Conservation (phyloP, 768 basidiomycete genomes). For the Kwoniella europaea region DNA sequence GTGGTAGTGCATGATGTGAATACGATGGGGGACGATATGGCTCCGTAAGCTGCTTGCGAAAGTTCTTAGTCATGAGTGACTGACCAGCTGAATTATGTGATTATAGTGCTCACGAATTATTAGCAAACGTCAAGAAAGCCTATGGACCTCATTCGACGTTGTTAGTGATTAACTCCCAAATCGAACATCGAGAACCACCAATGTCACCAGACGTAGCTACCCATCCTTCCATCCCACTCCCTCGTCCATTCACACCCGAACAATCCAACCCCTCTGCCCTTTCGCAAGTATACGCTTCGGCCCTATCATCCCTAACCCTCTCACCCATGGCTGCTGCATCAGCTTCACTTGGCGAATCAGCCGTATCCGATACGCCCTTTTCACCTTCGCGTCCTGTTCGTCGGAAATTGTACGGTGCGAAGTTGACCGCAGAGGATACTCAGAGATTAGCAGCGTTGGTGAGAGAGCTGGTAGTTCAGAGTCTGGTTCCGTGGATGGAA, state of each 20-base stretch:
- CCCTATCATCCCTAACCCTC: constrained; percentile 46
- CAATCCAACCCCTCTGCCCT: constrained; percentile 37
- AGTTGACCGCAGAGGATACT: constrained; percentile 45
- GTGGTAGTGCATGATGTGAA: constrained; percentile 57
- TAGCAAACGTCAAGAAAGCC: constrained; percentile 53
- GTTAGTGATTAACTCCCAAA: constrained; percentile 54
- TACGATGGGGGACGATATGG: constrained; percentile 40
- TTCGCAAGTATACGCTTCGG: constrained; percentile 52
- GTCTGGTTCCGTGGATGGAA: constrained; percentile 95
- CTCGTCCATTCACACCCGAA: constrained; percentile 46
- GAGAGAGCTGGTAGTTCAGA: constrained; percentile 86
- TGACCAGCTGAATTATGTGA: not conserved
- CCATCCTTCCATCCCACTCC: constrained; percentile 46
- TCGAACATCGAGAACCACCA: constrained; percentile 25
- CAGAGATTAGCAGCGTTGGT: constrained; percentile 66
- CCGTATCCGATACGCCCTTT: constrained; percentile 19
- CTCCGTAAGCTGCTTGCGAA: constrained; percentile 31
- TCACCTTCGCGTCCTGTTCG: constrained; percentile 31
- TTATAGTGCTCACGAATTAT: constrained; percentile 47
- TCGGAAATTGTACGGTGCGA: constrained; percentile 42
- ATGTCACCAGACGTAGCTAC: constrained; percentile 40
- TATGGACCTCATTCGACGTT: constrained; percentile 57
- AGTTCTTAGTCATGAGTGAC: not conserved
- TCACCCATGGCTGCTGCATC: constrained; percentile 41
- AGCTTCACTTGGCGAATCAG: constrained; percentile 19